A percentile compares a stretch with the other conserved stretches of the same genome.
Conservation (phyloP, 257 asterid species). For the Plantago elongata region DNA sequence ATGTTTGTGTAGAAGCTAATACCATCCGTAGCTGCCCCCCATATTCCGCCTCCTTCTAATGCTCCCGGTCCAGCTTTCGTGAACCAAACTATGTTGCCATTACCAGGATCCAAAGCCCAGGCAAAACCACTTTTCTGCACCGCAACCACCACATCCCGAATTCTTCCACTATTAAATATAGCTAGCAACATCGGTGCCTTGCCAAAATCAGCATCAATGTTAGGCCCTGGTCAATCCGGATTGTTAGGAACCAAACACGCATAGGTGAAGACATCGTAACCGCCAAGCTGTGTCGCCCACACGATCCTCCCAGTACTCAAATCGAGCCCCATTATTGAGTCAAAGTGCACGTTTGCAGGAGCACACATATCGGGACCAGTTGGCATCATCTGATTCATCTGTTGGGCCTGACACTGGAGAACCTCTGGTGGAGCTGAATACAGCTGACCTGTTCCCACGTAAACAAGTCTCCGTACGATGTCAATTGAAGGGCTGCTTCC, state of each 20-base stretch:
- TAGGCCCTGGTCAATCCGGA: constrained; percentile 69
- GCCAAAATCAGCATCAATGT: constrained; percentile 73
- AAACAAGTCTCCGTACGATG: constrained; percentile 32
- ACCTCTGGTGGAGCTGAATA: constrained; percentile 59
- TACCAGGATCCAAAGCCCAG: constrained; percentile 60
- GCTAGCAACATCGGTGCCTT: constrained; percentile 74
- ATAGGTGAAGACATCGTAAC: constrained; percentile 61
- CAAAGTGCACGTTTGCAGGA: constrained; percentile 50
- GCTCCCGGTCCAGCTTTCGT: constrained; percentile 67
- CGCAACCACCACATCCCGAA: constrained; percentile 54
- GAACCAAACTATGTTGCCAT: constrained; percentile 47
- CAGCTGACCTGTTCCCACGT: constrained; percentile 58
- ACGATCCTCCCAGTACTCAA: constrained; percentile 39
- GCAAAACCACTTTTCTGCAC: constrained; percentile 78
- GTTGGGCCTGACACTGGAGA: constrained; percentile 44
- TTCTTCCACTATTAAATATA: constrained; percentile 25
- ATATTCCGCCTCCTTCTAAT: constrained; percentile 62
- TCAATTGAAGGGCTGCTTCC: constrained; percentile 85
- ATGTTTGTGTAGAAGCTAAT: constrained; percentile 57
- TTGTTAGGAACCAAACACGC: constrained; percentile 55
- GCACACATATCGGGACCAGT: constrained; percentile 39
- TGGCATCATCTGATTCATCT: constrained; percentile 46
- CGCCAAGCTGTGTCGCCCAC: constrained; percentile 55
- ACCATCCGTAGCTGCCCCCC: constrained; percentile 84
- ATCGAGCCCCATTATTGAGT: constrained; percentile 56